Evolutionary conservation across 495 filamentous ascomycete species (phyloP).

Genomic region (Penicillium robsamsonii): DNA sequence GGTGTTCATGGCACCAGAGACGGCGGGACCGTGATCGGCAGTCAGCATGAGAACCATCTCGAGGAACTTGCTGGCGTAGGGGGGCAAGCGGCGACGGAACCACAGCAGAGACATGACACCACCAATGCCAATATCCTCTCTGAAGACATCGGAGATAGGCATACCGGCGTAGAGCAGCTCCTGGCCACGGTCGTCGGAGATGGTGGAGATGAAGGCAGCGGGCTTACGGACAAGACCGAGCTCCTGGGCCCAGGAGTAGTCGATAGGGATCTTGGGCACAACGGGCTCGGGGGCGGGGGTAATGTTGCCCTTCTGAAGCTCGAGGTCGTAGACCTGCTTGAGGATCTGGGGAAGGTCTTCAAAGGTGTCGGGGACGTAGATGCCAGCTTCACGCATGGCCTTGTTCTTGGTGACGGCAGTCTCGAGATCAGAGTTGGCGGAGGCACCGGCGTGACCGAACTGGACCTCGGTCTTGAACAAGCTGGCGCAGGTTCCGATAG

Average conservation of each 20-base stretch:
- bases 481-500: conserved; percentile 97
- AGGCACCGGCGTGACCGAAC: conserved; percentile 97
- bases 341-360: conserved; percentile 85
- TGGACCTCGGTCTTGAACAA: conserved; percentile 99
- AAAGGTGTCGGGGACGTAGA: conserved; percentile 93
- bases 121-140: conserved; percentile 96
- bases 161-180: conserved; percentile 98
- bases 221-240: conserved; percentile 99
- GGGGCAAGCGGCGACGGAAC: conserved; percentile 97
- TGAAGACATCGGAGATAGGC: conserved; percentile 99
- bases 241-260: conserved; percentile 99
- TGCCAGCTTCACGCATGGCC: conserved; percentile 89
- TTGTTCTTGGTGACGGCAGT: conserved; percentile 95
- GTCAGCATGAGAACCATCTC: conserved; percentile 99
- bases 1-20: conserved; percentile 99
- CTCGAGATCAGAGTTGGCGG: conserved; percentile 98
- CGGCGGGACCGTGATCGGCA: conserved; percentile 96
- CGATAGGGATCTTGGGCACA: conserved; percentile 98
- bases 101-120: conserved; percentile 99
- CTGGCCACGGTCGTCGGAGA: conserved; percentile 99
- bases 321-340: conserved; percentile 74
- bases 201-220: conserved; percentile 98
- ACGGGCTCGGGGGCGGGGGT: conserved; percentile 83
- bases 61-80: conserved; percentile 96
- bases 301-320: conserved; percentile 80